Base-by-base conservation (phyloP, 805 yeast species). In the Wickerhamomyces alni region DNA sequence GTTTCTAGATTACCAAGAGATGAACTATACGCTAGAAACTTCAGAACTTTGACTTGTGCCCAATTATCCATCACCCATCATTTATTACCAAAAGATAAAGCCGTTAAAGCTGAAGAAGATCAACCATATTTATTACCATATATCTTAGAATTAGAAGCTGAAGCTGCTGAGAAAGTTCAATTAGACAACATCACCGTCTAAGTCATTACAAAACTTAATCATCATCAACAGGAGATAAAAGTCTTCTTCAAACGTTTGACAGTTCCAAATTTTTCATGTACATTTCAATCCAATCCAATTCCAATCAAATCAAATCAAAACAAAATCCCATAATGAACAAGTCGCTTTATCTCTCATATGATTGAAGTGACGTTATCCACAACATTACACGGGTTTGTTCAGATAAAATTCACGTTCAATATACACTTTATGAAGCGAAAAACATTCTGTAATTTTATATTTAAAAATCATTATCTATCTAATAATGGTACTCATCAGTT, bases 71-170 rank as follows among this genome's bases (percentile, higher is more conserved):
- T 89, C 52, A 72, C 89, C 41, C 95, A 87, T 64, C 88, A 85
- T 58, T 66, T 93, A 45, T 75, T 93, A 56, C 95, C 98, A 56
- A 72, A 77, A 46, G 74, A 75, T 58, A 82, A 91, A 67, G 83
- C 82, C 55, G 70, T 86, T 46, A 77, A 80, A 63, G 77, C 87
- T 24, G 86, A 80, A 58, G 91, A 91, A 47, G 95, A 87, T 64
- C 66, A 67, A 42, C 84, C 84, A 54, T 89, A 88, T 70, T 74
- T 93, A 60, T 66, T 85, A 44, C 97, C 96, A 53, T 85, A 84
- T 71, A 70, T 93, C 46, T 75, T 89, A 59, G 97, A 93, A 73
- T 94, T 91, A 46, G 98, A 93, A 72, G 87, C 86, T 55, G 97
- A 87, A 66, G 82, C 80, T 36, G 72, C 75, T 48, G 99, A 93